Conservation (phyloP, 2,329 filamentous ascomycete genomes). For the Pseudocercospora crystallina region DNA sequence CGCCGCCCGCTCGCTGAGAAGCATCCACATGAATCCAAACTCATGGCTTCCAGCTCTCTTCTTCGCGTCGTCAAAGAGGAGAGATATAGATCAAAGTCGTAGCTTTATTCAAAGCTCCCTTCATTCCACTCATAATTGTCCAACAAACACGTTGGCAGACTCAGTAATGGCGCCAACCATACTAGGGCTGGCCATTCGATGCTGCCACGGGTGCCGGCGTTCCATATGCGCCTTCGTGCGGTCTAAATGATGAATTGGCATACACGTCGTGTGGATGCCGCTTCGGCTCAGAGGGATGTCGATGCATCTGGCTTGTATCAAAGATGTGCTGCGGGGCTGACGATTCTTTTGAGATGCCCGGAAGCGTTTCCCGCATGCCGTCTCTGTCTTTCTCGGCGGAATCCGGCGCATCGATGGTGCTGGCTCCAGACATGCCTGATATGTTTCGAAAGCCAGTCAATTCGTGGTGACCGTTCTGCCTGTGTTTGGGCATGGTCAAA, state of each 20-base stretch:
- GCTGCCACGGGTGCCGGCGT: constrained; percentile 1
- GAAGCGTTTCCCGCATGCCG: constrained; percentile 10
- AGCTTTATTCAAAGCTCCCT: no score
- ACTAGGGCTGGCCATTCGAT: constrained; percentile 1
- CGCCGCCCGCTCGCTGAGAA: no score
- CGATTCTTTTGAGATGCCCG: constrained; percentile 21
- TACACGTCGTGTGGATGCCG: constrained; percentile 23
- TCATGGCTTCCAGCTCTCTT: no score
- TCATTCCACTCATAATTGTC: no score
- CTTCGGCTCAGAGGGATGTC: constrained; percentile 19
- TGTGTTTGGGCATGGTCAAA: constrained; percentile 28
- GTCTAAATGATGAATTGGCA: constrained; percentile 25
- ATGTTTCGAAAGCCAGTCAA: constrained; percentile 37
- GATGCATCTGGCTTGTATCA: constrained; percentile 29
- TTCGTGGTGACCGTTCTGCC: constrained; percentile 23
- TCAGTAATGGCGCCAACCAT: not conserved
- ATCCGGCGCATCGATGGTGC: constrained; percentile 35
- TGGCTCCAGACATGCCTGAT: constrained; percentile 40
- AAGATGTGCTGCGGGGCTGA: constrained; percentile 28
- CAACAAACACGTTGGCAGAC: no score
- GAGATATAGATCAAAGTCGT: no score
- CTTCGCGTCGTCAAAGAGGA: no score
- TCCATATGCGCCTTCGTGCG: constrained; percentile 24
- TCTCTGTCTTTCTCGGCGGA: constrained; percentile 25
- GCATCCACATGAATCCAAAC: no score